Percentiles rank a stretch among this genome's conserved stretches.
These are phyloP conservation scores for Trametes pubescens DNA, from an alignment of 1,284 basidiomycete genomes.

Conservation along the genomic window DNA sequence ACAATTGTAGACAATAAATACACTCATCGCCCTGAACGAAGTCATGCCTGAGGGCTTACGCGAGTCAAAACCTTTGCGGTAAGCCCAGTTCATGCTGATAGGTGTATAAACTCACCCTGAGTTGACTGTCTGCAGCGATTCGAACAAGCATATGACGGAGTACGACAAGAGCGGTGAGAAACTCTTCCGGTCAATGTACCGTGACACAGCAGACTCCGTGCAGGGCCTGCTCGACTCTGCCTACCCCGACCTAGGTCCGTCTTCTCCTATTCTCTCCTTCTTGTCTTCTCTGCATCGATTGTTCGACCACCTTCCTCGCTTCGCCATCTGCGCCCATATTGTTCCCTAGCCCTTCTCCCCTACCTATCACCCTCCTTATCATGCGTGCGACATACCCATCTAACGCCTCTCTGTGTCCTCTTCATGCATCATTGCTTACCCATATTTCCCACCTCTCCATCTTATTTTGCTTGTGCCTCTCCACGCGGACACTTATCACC, in stretches of 20 bases:
- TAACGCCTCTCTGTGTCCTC: slow-evolving; percentile 11
- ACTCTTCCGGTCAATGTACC: slow-evolving; percentile 58
- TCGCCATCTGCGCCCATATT: neutral
- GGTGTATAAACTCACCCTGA: slow-evolving; percentile 2
- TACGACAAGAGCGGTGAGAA: slow-evolving; percentile 51
- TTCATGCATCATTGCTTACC: neutral
- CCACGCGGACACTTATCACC: neutral
- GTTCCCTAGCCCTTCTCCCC: neutral
- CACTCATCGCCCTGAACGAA: slow-evolving; percentile 42
- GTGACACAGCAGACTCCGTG: slow-evolving; percentile 54
- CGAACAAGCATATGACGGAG: slow-evolving; percentile 48
- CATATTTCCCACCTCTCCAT: neutral
- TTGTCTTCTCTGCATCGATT: neutral
- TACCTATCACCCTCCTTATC: slow-evolving; percentile 18
- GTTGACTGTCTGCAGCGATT: slow-evolving; percentile 43
- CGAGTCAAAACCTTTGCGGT: slow-evolving; percentile 44
- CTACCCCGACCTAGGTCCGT: slow-evolving; percentile 65
- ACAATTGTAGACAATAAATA: slow-evolving; percentile 43
- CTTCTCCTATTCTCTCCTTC: slow-evolving; percentile 8
- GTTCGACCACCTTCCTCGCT: neutral
- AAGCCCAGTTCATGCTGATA: slow-evolving; percentile 6
- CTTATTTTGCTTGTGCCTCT: too few species aligned
- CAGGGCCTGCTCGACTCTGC: slow-evolving; percentile 52
- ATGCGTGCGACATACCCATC: slow-evolving; percentile 10
- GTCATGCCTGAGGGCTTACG: slow-evolving; percentile 46